These are phyloP conservation scores for Aspergillus nomiae DNA, from an alignment of 2,329 filamentous ascomycete species.

Conservation along the genomic window DNA sequence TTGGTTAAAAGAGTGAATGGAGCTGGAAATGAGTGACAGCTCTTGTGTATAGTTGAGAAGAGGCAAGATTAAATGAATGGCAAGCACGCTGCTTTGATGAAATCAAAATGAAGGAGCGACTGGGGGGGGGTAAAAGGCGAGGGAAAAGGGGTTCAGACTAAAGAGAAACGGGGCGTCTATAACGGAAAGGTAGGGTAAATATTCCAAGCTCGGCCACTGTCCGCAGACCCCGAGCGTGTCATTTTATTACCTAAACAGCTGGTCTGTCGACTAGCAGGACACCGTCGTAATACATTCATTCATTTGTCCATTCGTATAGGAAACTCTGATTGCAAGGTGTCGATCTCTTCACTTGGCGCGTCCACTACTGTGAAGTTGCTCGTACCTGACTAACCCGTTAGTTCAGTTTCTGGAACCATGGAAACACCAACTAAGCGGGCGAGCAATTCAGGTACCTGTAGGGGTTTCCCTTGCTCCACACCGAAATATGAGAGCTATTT, in stretches of 20 bases:
- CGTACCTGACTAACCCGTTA: neutral
- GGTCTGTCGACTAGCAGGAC: neutral
- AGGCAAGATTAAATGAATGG: conserved; percentile 22
- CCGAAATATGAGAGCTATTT: neutral
- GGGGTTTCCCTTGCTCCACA: neutral
- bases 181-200: neutral
- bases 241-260: neutral
- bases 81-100: conserved; percentile 19
- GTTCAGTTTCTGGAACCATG: neutral
- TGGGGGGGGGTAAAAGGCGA: neutral
- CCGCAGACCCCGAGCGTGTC: neutral
- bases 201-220: neutral
- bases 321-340: conserved; percentile 2
- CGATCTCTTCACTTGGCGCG: neutral
- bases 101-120: conserved; percentile 8
- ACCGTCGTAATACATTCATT: neutral
- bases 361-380: neutral
- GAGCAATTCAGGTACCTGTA: neutral
- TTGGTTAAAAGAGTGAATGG: conserved; percentile 32
- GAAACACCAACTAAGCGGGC: neutral
- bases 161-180: neutral
- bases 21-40: conserved; percentile 38
- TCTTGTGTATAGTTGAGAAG: conserved; percentile 24
- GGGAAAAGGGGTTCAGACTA: conserved; percentile 4
- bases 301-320: neutral